These are phyloP conservation scores for Colletotrichum cuscutae DNA, from an alignment of 2,329 filamentous ascomycete genomes.

Conservation along the genomic window DNA sequence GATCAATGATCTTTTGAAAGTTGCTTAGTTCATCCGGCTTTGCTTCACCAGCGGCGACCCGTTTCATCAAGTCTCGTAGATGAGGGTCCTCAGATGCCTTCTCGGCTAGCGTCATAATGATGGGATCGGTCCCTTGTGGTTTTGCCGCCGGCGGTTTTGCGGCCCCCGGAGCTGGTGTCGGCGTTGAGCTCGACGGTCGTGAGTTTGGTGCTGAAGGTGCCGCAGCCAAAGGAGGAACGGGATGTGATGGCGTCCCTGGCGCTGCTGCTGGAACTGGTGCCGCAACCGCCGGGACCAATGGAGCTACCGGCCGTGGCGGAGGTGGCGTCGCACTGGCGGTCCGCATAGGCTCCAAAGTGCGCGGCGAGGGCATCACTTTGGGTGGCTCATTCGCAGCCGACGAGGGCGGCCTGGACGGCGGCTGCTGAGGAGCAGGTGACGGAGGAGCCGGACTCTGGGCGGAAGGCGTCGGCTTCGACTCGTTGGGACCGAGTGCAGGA, in stretches of 20 bases:
- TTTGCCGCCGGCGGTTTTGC: conserved; percentile 30
- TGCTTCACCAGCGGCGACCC: conserved; percentile 78
- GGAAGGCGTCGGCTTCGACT: conserved; percentile 38
- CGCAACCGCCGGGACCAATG: conserved; percentile 29
- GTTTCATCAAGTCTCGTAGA: conserved; percentile 83
- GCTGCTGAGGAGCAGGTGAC: conserved; percentile 16
- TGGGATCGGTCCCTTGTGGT: conserved; percentile 56
- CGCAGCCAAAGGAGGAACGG: conserved; percentile 26
- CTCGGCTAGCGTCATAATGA: conserved; percentile 83
- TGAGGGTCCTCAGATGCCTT: conserved; percentile 78
- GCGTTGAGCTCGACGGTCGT: conserved; percentile 33
- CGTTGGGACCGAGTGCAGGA: conserved; percentile 24
- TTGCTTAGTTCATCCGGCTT: conserved; percentile 76
- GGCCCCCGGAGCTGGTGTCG: conserved; percentile 23
- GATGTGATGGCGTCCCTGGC: conserved; percentile 35
- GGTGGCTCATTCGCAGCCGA: conserved; percentile 8
- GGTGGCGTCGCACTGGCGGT: conserved; percentile 14
- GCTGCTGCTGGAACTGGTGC: conserved; percentile 35
- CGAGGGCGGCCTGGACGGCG: conserved; percentile 15
- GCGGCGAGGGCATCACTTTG: not conserved
- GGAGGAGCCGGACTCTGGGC: conserved; percentile 16
- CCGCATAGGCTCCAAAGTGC: not conserved
- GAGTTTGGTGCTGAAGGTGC: conserved; percentile 39
- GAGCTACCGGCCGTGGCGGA: conserved; percentile 9
- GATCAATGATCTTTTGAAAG: conserved; percentile 85